Percentiles rank a stretch among this genome's conserved stretches.
phyloP scores from a whole-genome alignment of 768 basidiomycete species.

The Mycena amicta region DNA sequence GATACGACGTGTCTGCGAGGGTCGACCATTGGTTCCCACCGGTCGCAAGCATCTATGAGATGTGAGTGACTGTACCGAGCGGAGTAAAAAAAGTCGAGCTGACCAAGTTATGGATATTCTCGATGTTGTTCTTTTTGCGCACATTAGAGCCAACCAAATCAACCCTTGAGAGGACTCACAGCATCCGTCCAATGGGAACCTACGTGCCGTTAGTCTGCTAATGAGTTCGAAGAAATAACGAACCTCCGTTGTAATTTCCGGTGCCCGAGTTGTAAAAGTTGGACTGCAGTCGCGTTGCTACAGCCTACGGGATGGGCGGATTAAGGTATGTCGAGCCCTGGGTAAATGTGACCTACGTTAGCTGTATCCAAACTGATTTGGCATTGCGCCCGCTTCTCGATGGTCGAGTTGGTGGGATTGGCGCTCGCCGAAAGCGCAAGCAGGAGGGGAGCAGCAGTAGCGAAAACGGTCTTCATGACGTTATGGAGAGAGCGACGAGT shows the following conservation, averaged over 20 bases:
- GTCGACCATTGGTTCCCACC: constrained; percentile 41
- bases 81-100: no score
- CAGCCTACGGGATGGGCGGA: constrained; percentile 23
- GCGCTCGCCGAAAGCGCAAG: background rate
- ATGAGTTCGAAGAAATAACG: no score
- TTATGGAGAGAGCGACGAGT: background rate
- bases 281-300: constrained; percentile 37
- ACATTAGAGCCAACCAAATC: background rate
- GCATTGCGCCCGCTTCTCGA: background rate
- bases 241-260: constrained; percentile 51
- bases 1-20: constrained; percentile 47
- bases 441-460: background rate
- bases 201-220: background rate
- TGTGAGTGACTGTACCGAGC: no score
- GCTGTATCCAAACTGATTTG: background rate
- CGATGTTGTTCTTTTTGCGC: constrained; percentile 49
- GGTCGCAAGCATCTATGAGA: constrained; percentile 47
- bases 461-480: background rate
- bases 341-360: background rate
- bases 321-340: background rate
- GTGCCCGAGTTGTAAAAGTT: constrained; percentile 43
- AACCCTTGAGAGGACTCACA: no score
- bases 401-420: background rate
- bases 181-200: constrained; percentile 55
- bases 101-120: constrained; percentile 55